Evolutionary conservation across 306 rosid species (phyloP), one percentile per base, ranked within the genome.

Genomic region (Gastrolobium villosum): DNA sequence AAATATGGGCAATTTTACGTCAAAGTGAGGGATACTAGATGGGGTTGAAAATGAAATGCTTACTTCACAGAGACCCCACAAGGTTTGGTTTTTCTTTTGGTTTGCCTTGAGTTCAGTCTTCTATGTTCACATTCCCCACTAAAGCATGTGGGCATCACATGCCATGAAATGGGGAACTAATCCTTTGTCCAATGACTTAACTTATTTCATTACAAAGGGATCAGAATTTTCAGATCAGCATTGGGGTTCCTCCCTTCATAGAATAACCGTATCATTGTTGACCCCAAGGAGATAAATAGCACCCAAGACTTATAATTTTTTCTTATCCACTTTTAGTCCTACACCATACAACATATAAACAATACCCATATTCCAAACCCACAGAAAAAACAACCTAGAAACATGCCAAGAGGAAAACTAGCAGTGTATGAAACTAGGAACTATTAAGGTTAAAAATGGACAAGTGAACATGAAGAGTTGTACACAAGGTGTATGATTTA

Each of bases 111-210:
- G 76, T 75, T 79, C 80, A 76, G 84, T 81, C 79, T 65, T 80
- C 65, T 73, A 79, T 77, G 81, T 88, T 74, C 88, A 76, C 83
- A 83, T 82, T 84, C 54, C 87, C 83, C 75, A 81, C 87, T 57
- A 15, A 31, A 50, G 65, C 91, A 87, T 82, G 92, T 86, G 90
- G 74, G 67, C 78, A 61, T 88, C 88, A 80, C 89, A 84, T 78
- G 90, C 76, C 84, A 76, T 59, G 39, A 65, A 70, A 63, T 48
- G 54, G 54, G 74, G 75, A 78, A 74, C 53, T 48, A 55, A 61
- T 69, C 65, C 40, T 80, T 52, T 55, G 15, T 62, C 79, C 67
- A 65, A 46, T 34, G 15, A 13, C 72, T 64, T 49, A 15, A 61
- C 41, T 45, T 37, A 14, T 62, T 77, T 77, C 70, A 54, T 76